A percentile compares a stretch with the other conserved stretches of the same genome.
Evolutionary conservation across 2,329 filamentous ascomycete species (phyloP).

Genomic region (Microsporum ferrugineum): DNA sequence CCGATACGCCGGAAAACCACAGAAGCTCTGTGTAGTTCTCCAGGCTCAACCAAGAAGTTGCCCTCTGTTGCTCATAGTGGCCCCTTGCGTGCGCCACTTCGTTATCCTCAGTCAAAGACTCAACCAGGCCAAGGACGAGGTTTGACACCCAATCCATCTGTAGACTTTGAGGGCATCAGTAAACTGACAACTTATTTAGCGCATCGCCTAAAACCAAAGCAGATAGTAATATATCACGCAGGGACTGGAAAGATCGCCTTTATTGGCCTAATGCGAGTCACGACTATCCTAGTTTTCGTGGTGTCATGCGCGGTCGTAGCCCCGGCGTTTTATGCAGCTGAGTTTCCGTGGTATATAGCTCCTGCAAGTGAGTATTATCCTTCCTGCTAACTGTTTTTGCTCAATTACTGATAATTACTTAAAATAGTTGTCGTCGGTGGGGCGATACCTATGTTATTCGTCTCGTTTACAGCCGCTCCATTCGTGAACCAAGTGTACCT

Average conservation of each 20-base stretch:
- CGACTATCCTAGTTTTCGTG: constrained; percentile 56
- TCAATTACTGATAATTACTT: constrained; percentile 5
- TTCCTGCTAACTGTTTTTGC: no score
- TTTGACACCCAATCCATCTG: not conserved
- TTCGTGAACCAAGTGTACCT: constrained; percentile 64
- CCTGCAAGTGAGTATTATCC: constrained; percentile 29
- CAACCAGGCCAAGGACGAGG: constrained; percentile 4
- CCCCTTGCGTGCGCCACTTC: constrained; percentile 5
- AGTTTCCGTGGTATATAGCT: constrained; percentile 33
- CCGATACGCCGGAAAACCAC: constrained; percentile 7
- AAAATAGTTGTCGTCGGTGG: constrained; percentile 47
- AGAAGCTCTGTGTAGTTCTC: not conserved
- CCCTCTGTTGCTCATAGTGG: not conserved
- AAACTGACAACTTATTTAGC: not conserved
- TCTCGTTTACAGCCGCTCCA: constrained; percentile 54
- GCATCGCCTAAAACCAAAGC: constrained; percentile 22
- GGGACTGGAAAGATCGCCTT: constrained; percentile 57
- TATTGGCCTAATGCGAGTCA: constrained; percentile 59
- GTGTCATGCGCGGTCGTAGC: constrained; percentile 55
- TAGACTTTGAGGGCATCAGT: not conserved
- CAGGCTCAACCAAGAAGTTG: not conserved
- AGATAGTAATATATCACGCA: constrained; percentile 62
- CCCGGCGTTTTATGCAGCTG: constrained; percentile 43
- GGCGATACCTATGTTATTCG: constrained; percentile 52
- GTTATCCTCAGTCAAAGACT: constrained; percentile 6